A percentile compares a stretch with the other conserved stretches of the same genome.
These are phyloP conservation scores for Mortierella polycephala DNA, from an alignment of 371 early-diverging fungal species.

Conservation along the genomic window DNA sequence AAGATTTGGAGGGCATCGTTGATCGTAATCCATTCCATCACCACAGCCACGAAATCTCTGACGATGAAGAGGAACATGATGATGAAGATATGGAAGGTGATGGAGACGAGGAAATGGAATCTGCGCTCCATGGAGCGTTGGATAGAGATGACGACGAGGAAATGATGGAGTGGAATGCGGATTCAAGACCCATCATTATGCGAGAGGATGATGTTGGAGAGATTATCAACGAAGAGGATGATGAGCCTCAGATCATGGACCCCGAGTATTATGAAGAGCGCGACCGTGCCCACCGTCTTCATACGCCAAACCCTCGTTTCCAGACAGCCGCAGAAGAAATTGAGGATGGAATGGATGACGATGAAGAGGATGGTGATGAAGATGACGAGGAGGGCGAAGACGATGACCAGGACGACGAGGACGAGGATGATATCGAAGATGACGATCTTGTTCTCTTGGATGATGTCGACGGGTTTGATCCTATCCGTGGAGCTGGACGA, in stretches of 20 bases:
- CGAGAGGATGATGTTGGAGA: constrained; percentile 49
- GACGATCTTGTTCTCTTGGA: constrained; percentile 56
- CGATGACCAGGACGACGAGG: constrained; percentile 64
- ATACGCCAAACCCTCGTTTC: constrained; percentile 36
- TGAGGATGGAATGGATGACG: constrained; percentile 58
- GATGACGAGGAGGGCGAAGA: constrained; percentile 54
- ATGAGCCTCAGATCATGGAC: constrained; percentile 46
- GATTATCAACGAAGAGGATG: constrained; percentile 53
- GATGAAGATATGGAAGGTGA: constrained; percentile 69
- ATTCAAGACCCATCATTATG: constrained; percentile 36
- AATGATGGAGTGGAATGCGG: constrained; percentile 53
- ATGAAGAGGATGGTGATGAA: constrained; percentile 57
- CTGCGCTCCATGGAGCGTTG: constrained; percentile 54
- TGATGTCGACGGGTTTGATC: constrained; percentile 58
- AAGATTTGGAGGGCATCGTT: constrained; percentile 69
- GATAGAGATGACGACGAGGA: constrained; percentile 48
- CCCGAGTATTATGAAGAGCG: constrained; percentile 51
- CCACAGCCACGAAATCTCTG: constrained; percentile 62
- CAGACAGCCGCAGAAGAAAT: constrained; percentile 49
- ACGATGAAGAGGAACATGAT: constrained; percentile 59
- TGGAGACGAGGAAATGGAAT: constrained; percentile 61
- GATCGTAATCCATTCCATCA: constrained; percentile 70
- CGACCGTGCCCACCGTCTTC: constrained; percentile 50
- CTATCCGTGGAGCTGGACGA: constrained; percentile 52
- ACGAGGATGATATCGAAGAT: constrained; percentile 44